Base-by-base conservation (phyloP, 306 rosid genomes). In the Benincasa hispida region DNA sequence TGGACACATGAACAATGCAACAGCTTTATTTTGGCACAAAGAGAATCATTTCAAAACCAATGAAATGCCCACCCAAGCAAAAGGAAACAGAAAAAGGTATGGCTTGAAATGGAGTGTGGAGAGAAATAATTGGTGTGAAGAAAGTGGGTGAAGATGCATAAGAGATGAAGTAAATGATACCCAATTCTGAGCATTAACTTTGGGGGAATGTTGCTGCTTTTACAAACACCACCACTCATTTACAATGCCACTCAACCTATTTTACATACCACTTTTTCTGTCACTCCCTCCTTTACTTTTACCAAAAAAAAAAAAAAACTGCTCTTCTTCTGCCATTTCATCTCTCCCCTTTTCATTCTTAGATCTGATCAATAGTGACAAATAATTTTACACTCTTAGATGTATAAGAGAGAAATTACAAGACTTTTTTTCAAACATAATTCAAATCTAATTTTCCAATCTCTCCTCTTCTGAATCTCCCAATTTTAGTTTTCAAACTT, bases 201-300 rank as follows among this genome's bases (percentile, higher is more conserved):
- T 68, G 32, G 21, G 55, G 55, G 35, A 68, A 68, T 42, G 74
- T 68, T 68, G 55, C 34, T 21, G n/a, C 74, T 68, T 68, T 68
- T 35, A 41, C 55, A 41, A 42, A 68, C 74, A 68, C 34, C 72
- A 65, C 48, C 48, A 67, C 74, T 67, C 74, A 67, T 67, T 67
- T 39, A 37, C 50, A 37, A 34, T 19, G 50, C 15, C 72, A 66
- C 72, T 66, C 51, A 19, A 45, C 73, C 30, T 18, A 39, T 66
- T 66, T 37, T 66, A n/a, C 55, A 22, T 13, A n/a, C 18, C 54
- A n/a, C 55, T 41, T 15, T 41, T 68, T 62, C 69, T 60, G 67
- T 30, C 39, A 60, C 37, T 32, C 42, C 12, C n/a, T 30, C 42
- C 68, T 30, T 62, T 32, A 32, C 69, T 68, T 63, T 41, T 13